Base-by-base conservation (phyloP, 345 rosid genomes). In the Populus pruinosa region DNA sequence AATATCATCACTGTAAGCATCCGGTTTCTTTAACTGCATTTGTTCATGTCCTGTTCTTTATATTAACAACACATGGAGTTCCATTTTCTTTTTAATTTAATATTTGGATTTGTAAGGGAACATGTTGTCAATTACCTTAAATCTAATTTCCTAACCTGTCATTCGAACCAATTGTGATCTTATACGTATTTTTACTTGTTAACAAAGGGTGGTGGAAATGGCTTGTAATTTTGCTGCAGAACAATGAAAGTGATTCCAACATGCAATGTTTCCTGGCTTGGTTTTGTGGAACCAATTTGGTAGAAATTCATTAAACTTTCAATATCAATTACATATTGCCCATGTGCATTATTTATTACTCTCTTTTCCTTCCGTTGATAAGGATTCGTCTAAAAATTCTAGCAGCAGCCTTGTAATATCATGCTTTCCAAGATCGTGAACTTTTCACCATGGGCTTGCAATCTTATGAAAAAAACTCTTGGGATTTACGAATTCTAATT, bases 1-100 rank as follows among this genome's bases (percentile, higher is more conserved):
- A 90, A 90, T 82, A 89, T 92, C 82, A 85, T 92, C 81, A 86
- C 89, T 50, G 97, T 92, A 83, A 90, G 90, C 50, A 9, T 25
- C 68, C 65, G 62, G 27, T 50, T 67, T 66, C 35, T 38, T 77
- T 67, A 20, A 25, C 18, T 61, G 49, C 41, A 27, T 44, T 36
- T 67, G 36, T 39, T 67, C 3, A 59, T 59, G 31, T 66, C 35
- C 8, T 74, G 39, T 62, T 75, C 56, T 71, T 36, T 27, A 39
- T 50, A 23, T 63, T n/a, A 56, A 10, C 23, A 56, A 56, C 9
- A 23, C 63, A 59, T 59, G 63, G 63, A n/a, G 5, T 59, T 59
- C 29, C 63, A 56, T 56, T 9, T 59, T 71, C 6, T 31, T 73
- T 11, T 71, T 23, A 25, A 35, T 78, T 68, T 35, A 21, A 0